These are phyloP conservation scores for Eucalyptus regnans DNA, from an alignment of 345 rosid genomes.

Conservation along the genomic window DNA sequence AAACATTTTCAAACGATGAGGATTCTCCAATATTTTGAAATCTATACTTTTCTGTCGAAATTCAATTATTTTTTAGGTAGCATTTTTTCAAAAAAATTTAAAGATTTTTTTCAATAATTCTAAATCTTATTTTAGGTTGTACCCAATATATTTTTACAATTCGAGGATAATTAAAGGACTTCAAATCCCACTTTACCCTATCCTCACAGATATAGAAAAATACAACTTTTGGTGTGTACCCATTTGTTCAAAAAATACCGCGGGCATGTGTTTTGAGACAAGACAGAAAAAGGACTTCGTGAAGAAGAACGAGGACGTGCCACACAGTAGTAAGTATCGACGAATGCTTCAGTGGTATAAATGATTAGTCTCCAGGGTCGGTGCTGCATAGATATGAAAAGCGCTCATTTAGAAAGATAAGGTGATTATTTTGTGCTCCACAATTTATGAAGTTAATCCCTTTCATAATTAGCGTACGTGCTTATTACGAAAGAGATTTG, in stretches of 20 bases:
- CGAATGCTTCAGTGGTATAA: background rate
- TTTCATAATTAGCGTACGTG: background rate
- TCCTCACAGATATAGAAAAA: background rate
- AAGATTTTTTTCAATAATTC: background rate
- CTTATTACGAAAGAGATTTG: background rate
- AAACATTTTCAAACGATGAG: background rate
- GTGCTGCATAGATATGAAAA: background rate
- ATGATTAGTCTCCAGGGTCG: background rate
- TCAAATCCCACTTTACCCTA: background rate
- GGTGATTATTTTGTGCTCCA: background rate
- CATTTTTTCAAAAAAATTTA: background rate
- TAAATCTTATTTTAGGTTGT: background rate
- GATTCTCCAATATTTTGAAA: background rate
- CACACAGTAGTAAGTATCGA: background rate
- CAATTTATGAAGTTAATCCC: background rate
- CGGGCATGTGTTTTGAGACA: background rate
- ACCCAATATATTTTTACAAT: background rate
- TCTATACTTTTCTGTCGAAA: background rate
- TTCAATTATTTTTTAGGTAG: background rate
- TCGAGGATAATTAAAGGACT: background rate
- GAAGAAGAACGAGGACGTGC: background rate
- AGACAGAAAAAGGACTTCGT: background rate
- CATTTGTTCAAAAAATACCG: background rate
- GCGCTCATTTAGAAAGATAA: background rate
- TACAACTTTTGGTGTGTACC: background rate